Evolutionary conservation across 116 monocot species (phyloP).

Genomic region (Iris pallida): DNA sequence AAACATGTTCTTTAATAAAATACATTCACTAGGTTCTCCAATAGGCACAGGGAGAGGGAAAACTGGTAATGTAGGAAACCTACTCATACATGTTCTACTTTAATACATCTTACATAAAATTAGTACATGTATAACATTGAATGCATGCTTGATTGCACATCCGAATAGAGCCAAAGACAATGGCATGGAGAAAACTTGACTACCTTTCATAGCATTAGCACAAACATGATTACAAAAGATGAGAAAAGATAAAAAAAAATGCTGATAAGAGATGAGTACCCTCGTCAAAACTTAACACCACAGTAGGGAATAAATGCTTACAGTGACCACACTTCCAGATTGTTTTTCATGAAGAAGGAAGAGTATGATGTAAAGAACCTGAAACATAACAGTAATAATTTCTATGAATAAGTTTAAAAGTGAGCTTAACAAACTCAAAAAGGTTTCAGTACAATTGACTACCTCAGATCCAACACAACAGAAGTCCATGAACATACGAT

Average conservation of each 20-base stretch:
- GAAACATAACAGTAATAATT: slow-evolving; percentile 11
- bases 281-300: background rate
- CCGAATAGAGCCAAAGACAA: slow-evolving; percentile 43
- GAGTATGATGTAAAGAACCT: slow-evolving; percentile 83
- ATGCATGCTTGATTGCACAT: slow-evolving; percentile 66
- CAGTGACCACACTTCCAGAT: slow-evolving; percentile 46
- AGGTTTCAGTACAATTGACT: slow-evolving; percentile 4
- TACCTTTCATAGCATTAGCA: slow-evolving; percentile 27
- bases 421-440: background rate
- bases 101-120: too few relatives aligned
- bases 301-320: slow-evolving; percentile 23
- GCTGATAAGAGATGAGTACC: background rate
- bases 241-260: background rate
- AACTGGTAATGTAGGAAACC: slow-evolving; percentile 8
- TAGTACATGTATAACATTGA: slow-evolving; percentile 82
- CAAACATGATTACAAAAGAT: slow-evolving; percentile 33
- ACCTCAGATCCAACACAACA: slow-evolving; percentile 92
- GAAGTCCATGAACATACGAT: slow-evolving; percentile 77
- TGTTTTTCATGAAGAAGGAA: slow-evolving; percentile 54
- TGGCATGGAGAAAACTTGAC: slow-evolving; percentile 26
- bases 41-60: slow-evolving; percentile 26
- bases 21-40: slow-evolving; percentile 56
- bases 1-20: slow-evolving; percentile 89
- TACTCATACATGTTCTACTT: too few relatives aligned
- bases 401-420: background rate